These are phyloP conservation scores for Flaveria trinervia DNA, from an alignment of 129 eudicot genomes.

Conservation along the genomic window DNA sequence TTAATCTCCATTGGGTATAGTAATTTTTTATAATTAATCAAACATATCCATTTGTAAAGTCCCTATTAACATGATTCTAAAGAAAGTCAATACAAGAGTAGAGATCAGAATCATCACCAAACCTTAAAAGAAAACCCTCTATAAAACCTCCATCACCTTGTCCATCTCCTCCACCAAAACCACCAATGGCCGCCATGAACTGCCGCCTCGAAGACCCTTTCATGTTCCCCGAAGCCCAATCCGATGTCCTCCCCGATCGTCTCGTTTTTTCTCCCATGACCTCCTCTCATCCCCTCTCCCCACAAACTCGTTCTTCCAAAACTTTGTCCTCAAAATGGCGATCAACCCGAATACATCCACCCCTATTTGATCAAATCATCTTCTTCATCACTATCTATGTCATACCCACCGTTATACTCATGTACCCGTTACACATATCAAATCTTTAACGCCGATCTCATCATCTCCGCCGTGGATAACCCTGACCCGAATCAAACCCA, in stretches of 20 bases:
- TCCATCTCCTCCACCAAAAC: slow-evolving; percentile 49
- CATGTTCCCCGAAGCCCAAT: slow-evolving; percentile 63
- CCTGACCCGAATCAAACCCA: slow-evolving; percentile 55
- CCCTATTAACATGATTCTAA: slow-evolving; percentile 44
- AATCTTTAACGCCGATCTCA: slow-evolving; percentile 64
- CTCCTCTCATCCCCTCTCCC: slow-evolving; percentile 83
- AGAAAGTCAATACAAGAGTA: slow-evolving; percentile 54
- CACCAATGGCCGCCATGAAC: slow-evolving; percentile 34
- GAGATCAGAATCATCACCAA: slow-evolving; percentile 49
- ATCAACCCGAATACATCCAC: slow-evolving; percentile 91
- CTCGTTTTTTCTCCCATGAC: slow-evolving; percentile 59
- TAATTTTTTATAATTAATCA: not conserved
- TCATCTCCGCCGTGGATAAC: slow-evolving; percentile 54
- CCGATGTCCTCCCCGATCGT: slow-evolving; percentile 77
- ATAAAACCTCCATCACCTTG: slow-evolving; percentile 33
- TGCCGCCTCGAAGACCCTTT: slow-evolving; percentile 47
- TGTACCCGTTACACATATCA: slow-evolving; percentile 59
- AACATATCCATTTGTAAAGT: not conserved
- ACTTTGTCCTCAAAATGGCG: slow-evolving; percentile 84
- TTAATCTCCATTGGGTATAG: not conserved
- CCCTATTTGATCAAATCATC: slow-evolving; percentile 73
- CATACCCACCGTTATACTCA: slow-evolving; percentile 64
- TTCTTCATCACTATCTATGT: slow-evolving; percentile 56
- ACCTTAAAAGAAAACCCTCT: slow-evolving; percentile 41
- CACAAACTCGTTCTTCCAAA: slow-evolving; percentile 88